A percentile compares a stretch with the other conserved stretches of the same genome.
Evolutionary conservation across 495 filamentous ascomycete species (phyloP).

Genomic region (Aspergillus conjunctus): DNA sequence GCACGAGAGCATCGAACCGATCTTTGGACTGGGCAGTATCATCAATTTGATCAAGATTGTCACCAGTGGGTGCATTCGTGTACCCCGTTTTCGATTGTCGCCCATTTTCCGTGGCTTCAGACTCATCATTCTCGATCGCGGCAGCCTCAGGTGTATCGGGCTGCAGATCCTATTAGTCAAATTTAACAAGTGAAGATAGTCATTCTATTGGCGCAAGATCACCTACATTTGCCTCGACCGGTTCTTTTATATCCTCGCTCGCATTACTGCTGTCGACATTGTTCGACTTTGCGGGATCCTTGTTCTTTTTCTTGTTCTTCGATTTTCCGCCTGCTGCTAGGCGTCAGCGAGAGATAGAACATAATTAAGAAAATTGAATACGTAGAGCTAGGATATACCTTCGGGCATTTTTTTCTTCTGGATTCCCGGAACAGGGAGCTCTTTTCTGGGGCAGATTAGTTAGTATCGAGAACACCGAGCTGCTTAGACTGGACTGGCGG

Average conservation of each 20-base stretch:
- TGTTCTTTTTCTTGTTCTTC: conserved; percentile 75
- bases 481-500: conserved; percentile 13
- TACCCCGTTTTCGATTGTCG: conserved; percentile 19
- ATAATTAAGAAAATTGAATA: neutral
- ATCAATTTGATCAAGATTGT: conserved; percentile 16
- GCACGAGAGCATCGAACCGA: conserved; percentile 72
- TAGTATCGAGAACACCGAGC: neutral
- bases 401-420: conserved; percentile 38
- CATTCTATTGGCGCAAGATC: neutral
- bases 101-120: conserved; percentile 17
- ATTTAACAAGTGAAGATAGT: conserved; percentile 7
- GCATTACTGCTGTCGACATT: conserved; percentile 12
- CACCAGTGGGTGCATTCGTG: conserved; percentile 1
- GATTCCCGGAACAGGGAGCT: neutral
- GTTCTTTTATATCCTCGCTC: conserved; percentile 1
- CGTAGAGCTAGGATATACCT: conserved; percentile 19
- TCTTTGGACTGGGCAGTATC: conserved; percentile 50
- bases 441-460: neutral
- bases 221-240: conserved; percentile 6
- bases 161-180: conserved; percentile 21
- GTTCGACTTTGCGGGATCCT: conserved; percentile 49
- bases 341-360: conserved; percentile 10
- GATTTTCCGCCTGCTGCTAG: conserved; percentile 54
- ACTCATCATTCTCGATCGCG: conserved; percentile 14
- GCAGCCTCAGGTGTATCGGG: conserved; percentile 24